Evolutionary conservation across 2,329 filamentous ascomycete genomes (phyloP).

Genomic region (Colletotrichum musae): DNA sequence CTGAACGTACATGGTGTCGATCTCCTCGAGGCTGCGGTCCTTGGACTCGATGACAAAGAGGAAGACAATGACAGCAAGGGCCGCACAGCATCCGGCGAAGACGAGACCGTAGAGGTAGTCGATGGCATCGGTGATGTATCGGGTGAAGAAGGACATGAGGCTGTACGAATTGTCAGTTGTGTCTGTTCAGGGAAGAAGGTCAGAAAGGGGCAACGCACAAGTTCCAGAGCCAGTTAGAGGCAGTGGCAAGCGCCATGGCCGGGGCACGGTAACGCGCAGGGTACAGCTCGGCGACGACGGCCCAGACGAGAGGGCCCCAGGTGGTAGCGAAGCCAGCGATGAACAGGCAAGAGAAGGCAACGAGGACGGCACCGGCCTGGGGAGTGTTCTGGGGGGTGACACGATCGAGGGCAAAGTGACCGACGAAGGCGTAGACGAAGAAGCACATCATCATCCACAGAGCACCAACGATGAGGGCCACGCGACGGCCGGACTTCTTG

Average conservation of each 20-base stretch:
- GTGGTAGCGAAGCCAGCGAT: conserved; percentile 78
- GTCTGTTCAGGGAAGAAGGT: neutral
- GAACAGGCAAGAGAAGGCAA: conserved; percentile 78
- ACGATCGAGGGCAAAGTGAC: conserved; percentile 60
- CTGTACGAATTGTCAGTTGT: conserved; percentile 40
- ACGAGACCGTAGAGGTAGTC: conserved; percentile 80
- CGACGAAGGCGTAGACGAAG: conserved; percentile 64
- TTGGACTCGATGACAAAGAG: conserved; percentile 83
- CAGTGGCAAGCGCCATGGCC: conserved; percentile 70
- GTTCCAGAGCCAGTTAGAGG: conserved; percentile 76
- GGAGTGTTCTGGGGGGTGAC: conserved; percentile 60
- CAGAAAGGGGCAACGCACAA: conserved; percentile 71
- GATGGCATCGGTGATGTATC: conserved; percentile 80
- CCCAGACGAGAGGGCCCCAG: conserved; percentile 80
- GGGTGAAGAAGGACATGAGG: conserved; percentile 67
- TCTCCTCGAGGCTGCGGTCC: conserved; percentile 80
- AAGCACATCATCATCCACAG: conserved; percentile 72
- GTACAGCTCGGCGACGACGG: conserved; percentile 75
- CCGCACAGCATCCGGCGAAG: conserved; percentile 77
- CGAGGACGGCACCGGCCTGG: conserved; percentile 70
- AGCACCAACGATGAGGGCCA: conserved; percentile 74
- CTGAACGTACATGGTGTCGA: conserved; percentile 81
- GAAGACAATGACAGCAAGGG: conserved; percentile 76
- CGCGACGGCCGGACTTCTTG: conserved; percentile 75
- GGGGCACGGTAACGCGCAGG: conserved; percentile 69